Evolutionary conservation across 2,329 filamentous ascomycete genomes (phyloP), one percentile per base, ranked within the genome.

Genomic region (Fusarium compactum): DNA sequence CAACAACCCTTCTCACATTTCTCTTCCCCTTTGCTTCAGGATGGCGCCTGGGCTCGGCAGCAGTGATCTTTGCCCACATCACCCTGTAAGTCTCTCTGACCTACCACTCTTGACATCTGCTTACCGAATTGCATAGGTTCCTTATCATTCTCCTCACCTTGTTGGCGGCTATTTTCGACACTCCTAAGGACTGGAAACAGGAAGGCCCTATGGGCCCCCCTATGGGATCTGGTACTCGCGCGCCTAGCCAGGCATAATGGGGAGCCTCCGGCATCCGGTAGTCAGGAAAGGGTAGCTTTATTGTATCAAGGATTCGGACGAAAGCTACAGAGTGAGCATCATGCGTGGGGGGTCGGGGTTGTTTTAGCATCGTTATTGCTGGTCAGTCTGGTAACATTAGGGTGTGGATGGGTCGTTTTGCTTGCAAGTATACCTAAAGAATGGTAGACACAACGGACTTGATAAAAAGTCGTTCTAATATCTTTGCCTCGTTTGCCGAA

Each of bases 361-460:
- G 20, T 20, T 30, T 48, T 30, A 20, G n/a, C 46, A 48, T 22
- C 22, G 18, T 44, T 24, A 24, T 44, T 14, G 27, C n/a, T 11
- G 34, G 34, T n/a, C 34, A 38, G 34, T 38, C 34, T 38, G 34
- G 18, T n/a, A 38, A 6, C 16, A n/a, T 38, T n/a, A n/a, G 25
- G 45, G 25, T 27, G 25, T 16, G 20, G 14, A 20, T 44, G 41
- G n/a, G 45, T 47, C 12, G 18, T 11, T 47, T n/a, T 30, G 45
- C 25, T 47, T 18, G 15, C 45, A 30, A 47, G 45, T 30, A 47
- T 47, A 30, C 8, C 30, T 47, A n/a, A 18, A 47, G 14, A 20
- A 44, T 24, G 45, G n/a, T 47, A 47, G 18, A 47, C 12, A 20
- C 80, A 47, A 85, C 78, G 10, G 6, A 78, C 82, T 72, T 86